A percentile compares a stretch with the other conserved stretches of the same genome.
phyloP scores from a whole-genome alignment of 441 rosid species.

The Flueggea neowawraea region DNA sequence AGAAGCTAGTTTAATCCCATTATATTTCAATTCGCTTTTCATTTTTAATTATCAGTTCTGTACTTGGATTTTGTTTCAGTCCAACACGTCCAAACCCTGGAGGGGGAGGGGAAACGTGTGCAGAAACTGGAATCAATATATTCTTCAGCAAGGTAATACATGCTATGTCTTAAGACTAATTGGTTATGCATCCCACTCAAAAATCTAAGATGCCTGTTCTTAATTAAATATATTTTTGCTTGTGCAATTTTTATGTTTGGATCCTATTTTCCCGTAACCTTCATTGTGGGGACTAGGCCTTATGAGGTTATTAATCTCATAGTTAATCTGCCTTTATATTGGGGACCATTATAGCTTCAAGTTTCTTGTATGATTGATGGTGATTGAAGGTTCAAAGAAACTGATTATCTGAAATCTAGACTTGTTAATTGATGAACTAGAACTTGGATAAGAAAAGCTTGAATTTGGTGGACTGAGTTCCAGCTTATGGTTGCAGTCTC shows the following conservation, averaged over 20 bases:
- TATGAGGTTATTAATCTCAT: too few species aligned
- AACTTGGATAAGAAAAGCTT: too few species aligned
- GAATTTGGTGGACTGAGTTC: too few species aligned
- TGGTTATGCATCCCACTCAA: background rate
- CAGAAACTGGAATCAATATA: slow-evolving; percentile 95
- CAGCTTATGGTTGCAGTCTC: too few species aligned
- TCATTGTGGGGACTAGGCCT: too few species aligned
- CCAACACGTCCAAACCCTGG: slow-evolving; percentile 97
- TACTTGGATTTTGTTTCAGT: slow-evolving; percentile 40
- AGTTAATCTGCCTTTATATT: too few species aligned
- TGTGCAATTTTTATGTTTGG: background rate
- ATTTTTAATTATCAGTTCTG: slow-evolving; percentile 12
- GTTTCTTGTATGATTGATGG: too few species aligned
- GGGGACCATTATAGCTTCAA: too few species aligned
- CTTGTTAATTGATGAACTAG: too few species aligned
- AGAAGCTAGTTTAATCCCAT: slow-evolving; percentile 9
- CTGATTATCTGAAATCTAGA: too few species aligned
- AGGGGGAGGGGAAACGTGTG: slow-evolving; percentile 98
- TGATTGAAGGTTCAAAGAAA: too few species aligned
- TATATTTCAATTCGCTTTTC: background rate
- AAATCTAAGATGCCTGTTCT: background rate
- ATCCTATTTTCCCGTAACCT: too few species aligned
- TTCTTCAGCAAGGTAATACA: slow-evolving; percentile 79
- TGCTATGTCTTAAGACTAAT: background rate
- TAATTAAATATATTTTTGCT: background rate